These are phyloP conservation scores for Crithidia brevicula DNA, from an alignment of 208 protist genomes.

Conservation along the genomic window DNA sequence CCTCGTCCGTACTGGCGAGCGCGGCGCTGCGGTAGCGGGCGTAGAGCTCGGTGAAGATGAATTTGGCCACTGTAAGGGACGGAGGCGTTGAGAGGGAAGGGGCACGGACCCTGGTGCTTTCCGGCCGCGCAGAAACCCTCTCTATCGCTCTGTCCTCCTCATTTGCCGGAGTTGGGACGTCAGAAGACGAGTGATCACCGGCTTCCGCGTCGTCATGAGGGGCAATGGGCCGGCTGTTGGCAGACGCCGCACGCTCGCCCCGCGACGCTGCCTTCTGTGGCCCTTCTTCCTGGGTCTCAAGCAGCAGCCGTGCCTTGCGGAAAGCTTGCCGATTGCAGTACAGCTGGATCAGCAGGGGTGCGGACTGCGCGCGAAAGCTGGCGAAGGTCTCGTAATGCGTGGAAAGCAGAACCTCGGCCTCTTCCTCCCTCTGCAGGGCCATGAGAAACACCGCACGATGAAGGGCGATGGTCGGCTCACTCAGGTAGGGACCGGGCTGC, in stretches of 20 bases:
- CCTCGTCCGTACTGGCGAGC: slow-evolving; percentile 60
- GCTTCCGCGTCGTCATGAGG: not conserved
- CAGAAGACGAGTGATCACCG: not conserved
- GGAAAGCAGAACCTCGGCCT: slow-evolving; percentile 74
- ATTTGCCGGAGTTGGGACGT: not conserved
- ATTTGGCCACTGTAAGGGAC: slow-evolving; percentile 65
- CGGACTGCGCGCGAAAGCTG: slow-evolving; percentile 43
- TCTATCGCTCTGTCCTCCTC: not conserved
- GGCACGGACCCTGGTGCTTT: too few species aligned
- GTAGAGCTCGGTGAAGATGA: slow-evolving; percentile 80
- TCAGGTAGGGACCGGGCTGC: slow-evolving; percentile 11
- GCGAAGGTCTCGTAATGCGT: slow-evolving; percentile 47
- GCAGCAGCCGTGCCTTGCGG: slow-evolving; percentile 54
- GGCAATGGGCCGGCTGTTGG: too few species aligned
- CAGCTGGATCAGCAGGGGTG: slow-evolving; percentile 74
- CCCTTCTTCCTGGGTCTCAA: slow-evolving; percentile 48
- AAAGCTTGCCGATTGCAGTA: slow-evolving; percentile 87
- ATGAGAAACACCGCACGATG: slow-evolving; percentile 85
- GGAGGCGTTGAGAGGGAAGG: not conserved
- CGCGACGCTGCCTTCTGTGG: not conserved
- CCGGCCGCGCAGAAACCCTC: too few species aligned
- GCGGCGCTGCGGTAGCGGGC: slow-evolving; percentile 72
- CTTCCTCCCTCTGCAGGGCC: slow-evolving; percentile 76
- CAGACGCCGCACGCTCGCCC: slow-evolving; percentile 1
- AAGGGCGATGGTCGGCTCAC: slow-evolving; percentile 57